phyloP scores from a whole-genome alignment of 202 grass and related monocot genomes.

The Saccharum hybrid region DNA sequence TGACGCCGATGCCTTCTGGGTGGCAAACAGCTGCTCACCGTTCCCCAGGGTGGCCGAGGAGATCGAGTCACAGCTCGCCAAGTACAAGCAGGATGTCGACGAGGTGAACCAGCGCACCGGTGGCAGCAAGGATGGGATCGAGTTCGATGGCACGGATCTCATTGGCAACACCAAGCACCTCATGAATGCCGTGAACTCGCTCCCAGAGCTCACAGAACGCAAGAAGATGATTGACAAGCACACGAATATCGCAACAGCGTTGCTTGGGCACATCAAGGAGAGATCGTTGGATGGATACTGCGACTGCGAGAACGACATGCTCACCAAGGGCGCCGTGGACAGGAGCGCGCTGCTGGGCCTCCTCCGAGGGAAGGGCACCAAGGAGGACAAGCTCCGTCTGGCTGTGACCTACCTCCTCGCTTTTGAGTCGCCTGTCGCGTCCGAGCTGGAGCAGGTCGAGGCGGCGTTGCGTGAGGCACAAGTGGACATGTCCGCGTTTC shows the following conservation, averaged over 20 bases:
- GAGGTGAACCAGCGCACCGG: slow-evolving; percentile 83
- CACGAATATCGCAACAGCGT: slow-evolving; percentile 68
- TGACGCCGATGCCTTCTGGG: slow-evolving; percentile 82
- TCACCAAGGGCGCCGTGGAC: slow-evolving; percentile 66
- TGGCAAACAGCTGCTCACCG: slow-evolving; percentile 70
- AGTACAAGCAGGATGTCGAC: slow-evolving; percentile 90
- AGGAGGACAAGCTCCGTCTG: slow-evolving; percentile 75
- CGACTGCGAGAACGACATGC: slow-evolving; percentile 72
- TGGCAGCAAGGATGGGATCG: slow-evolving; percentile 63
- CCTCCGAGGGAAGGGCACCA: slow-evolving; percentile 75
- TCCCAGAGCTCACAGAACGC: slow-evolving; percentile 54
- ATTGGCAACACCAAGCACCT: slow-evolving; percentile 84
- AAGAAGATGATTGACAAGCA: slow-evolving; percentile 92
- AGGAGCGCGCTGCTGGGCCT: slow-evolving; percentile 53
- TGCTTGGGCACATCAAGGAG: slow-evolving; percentile 81
- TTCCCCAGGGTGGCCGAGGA: slow-evolving; percentile 81
- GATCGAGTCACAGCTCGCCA: slow-evolving; percentile 70
- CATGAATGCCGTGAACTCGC: slow-evolving; percentile 81
- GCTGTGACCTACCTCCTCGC: slow-evolving; percentile 75
- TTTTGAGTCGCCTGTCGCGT: slow-evolving; percentile 63
- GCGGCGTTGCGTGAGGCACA: slow-evolving; percentile 61
- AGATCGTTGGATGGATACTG: slow-evolving; percentile 74
- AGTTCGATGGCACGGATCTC: slow-evolving; percentile 80
- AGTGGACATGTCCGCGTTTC: slow-evolving; percentile 71
- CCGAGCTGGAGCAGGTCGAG: slow-evolving; percentile 75